Evolutionary conservation across 805 yeast species (phyloP), one percentile per base, ranked within the genome.

Genomic region (Candida montana): DNA sequence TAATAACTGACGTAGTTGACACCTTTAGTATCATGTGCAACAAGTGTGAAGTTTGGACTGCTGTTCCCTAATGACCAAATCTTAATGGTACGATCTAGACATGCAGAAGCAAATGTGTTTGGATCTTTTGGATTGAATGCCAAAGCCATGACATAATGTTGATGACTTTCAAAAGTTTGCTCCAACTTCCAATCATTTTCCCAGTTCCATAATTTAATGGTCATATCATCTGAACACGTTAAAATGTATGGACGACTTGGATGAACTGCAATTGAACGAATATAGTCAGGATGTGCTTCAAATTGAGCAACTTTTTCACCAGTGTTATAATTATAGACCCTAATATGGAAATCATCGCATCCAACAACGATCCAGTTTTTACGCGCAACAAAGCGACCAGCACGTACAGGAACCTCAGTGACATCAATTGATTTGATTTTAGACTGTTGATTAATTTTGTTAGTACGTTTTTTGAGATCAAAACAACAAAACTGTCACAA

Each of bases 301-400:
- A 91, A 93, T 66, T 90, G 98, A 30, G 87, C 75, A 48, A 93
- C 77, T 62, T 88, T 89, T 65, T 93, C 99, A 44, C 95, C 90
- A 16, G 99, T 93, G 66, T 88, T 88, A 71, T 87, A 89, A 65
- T 93, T 93, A 72, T 79, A 93, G 24, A 93, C 95, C 58, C 99
- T 80, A 44, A 93, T 70, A 60, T 85, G 91, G 74, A 86, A 91
- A 66, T 93, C 99, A 62, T 93, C 99, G 39, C 95, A 77, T 23
- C 99, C 99, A 31, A 89, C 89, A 44, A 90, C 83, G 57, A 95
- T 78, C 99, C 99, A 93, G 67, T 89, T 90, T 69, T 91, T 93
- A 57, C 98, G 80, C 17, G 98, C 93, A 59, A 93, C 81, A 58
- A 93, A 93, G 53, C 82, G 82, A 56, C 98, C 97, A 11, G 97